phyloP scores from a whole-genome alignment of 441 rosid species.

The Melastoma candidum region DNA sequence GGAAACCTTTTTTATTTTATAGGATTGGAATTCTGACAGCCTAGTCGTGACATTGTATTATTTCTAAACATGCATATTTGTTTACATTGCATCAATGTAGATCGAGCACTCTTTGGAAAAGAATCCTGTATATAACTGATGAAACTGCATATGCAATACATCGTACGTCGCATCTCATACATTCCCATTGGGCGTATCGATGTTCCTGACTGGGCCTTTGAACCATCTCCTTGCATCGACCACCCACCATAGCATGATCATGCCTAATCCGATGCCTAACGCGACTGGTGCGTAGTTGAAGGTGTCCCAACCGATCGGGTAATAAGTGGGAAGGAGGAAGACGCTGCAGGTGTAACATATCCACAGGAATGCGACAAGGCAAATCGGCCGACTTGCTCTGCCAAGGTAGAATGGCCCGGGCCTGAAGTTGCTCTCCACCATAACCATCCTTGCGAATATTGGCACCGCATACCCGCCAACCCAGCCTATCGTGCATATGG shows the following conservation, averaged over 20 bases:
- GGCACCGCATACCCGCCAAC: slow-evolving; percentile 54
- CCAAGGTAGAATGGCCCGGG: slow-evolving; percentile 54
- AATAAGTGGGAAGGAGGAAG: slow-evolving; percentile 40
- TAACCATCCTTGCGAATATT: slow-evolving; percentile 43
- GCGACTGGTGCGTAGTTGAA: slow-evolving; percentile 57
- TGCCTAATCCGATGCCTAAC: slow-evolving; percentile 25
- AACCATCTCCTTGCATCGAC: slow-evolving; percentile 54
- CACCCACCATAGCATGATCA: slow-evolving; percentile 49
- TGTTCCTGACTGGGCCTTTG: slow-evolving; percentile 51
- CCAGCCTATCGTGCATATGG: slow-evolving; percentile 54
- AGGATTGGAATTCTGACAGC: no score
- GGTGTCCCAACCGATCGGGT: slow-evolving; percentile 37
- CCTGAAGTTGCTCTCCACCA: slow-evolving; percentile 38
- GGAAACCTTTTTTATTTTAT: no score
- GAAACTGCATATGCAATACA: no score
- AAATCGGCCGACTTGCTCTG: slow-evolving; percentile 38
- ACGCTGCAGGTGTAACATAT: slow-evolving; percentile 49
- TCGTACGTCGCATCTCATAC: no score
- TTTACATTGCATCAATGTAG: no score
- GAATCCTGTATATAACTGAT: no score
- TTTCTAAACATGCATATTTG: no score
- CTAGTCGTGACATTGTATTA: no score
- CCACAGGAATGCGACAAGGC: slow-evolving; percentile 45
- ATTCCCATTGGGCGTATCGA: slow-evolving; percentile 12
- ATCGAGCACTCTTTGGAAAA: no score